Evolutionary conservation across 2,329 filamentous ascomycete species (phyloP).

Genomic region (Fusarium clavum): DNA sequence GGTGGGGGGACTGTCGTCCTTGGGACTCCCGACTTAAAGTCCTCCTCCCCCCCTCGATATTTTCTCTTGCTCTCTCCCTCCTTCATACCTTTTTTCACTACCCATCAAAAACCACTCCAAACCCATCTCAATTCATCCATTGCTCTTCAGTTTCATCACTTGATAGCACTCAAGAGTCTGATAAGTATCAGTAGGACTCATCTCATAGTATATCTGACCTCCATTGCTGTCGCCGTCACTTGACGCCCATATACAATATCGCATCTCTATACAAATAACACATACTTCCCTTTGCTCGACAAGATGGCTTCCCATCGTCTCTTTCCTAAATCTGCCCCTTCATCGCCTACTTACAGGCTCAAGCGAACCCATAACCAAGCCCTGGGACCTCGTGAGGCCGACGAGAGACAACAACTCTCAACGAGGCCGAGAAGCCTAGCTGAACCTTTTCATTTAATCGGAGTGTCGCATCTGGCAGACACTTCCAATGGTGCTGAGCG

Average conservation of each 20-base stretch:
- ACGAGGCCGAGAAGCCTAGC: neutral
- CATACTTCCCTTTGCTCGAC: neutral
- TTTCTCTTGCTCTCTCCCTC: slow-evolving; percentile 26
- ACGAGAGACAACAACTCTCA: neutral
- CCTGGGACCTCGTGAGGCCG: neutral
- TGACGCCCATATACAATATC: neutral
- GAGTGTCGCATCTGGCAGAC: neutral
- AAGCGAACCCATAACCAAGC: neutral
- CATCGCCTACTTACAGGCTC: slow-evolving; percentile 2
- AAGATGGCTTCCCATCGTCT: slow-evolving; percentile 22
- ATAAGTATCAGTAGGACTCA: slow-evolving; percentile 23
- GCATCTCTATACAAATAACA: neutral
- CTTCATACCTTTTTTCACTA: slow-evolving; percentile 31
- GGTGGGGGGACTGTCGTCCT: slow-evolving; percentile 18
- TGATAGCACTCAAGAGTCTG: slow-evolving; percentile 9
- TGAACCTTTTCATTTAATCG: neutral
- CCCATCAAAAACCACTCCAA: slow-evolving; percentile 31
- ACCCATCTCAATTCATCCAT: slow-evolving; percentile 2
- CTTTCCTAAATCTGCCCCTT: neutral
- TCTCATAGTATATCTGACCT: neutral
- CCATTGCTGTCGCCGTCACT: slow-evolving; percentile 12
- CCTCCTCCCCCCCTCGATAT: slow-evolving; percentile 30
- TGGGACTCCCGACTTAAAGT: slow-evolving; percentile 37
- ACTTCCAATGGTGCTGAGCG: slow-evolving; percentile 5
- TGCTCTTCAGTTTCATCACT: slow-evolving; percentile 33